These are phyloP conservation scores for Lepiota subincarnata DNA, from an alignment of 768 basidiomycete genomes.

Conservation along the genomic window DNA sequence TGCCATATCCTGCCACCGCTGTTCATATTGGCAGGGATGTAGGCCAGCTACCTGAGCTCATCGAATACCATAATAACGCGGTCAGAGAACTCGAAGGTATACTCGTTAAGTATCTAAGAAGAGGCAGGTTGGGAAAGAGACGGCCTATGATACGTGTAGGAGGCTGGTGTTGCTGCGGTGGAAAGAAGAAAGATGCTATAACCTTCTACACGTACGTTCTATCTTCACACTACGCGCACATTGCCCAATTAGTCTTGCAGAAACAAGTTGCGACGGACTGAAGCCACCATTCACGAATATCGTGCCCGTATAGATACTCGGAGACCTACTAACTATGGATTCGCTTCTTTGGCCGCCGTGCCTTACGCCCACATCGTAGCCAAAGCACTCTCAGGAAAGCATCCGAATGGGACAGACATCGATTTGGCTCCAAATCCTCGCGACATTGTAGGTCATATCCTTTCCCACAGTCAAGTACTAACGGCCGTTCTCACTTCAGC, in stretches of 20 bases:
- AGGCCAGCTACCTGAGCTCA: constrained; percentile 70
- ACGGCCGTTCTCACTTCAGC: constrained; percentile 27
- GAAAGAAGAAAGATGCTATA: constrained; percentile 69
- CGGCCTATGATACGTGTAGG: constrained; percentile 67
- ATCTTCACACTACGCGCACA: background rate
- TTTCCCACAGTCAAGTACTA: background rate
- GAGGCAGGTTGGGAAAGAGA: constrained; percentile 56
- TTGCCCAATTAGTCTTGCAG: constrained; percentile 12
- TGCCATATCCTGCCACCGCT: constrained; percentile 70
- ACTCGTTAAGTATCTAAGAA: constrained; percentile 71
- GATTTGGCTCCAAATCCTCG: constrained; percentile 62
- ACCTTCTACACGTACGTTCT: constrained; percentile 18
- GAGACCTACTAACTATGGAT: constrained; percentile 71
- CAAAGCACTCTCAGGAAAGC: constrained; percentile 49
- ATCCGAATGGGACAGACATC: constrained; percentile 60
- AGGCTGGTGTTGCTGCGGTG: constrained; percentile 67
- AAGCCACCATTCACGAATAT: constrained; percentile 53
- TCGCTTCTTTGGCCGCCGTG: constrained; percentile 69
- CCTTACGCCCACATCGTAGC: constrained; percentile 73
- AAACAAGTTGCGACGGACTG: constrained; percentile 37
- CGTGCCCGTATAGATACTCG: constrained; percentile 53
- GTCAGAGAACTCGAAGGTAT: constrained; percentile 73
- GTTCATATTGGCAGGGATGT: constrained; percentile 70
- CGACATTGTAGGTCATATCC: constrained; percentile 25
- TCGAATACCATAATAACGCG: constrained; percentile 73